These are phyloP conservation scores for Effrenium voratum DNA, from an alignment of 73 alveolate species.

Conservation along the genomic window DNA sequence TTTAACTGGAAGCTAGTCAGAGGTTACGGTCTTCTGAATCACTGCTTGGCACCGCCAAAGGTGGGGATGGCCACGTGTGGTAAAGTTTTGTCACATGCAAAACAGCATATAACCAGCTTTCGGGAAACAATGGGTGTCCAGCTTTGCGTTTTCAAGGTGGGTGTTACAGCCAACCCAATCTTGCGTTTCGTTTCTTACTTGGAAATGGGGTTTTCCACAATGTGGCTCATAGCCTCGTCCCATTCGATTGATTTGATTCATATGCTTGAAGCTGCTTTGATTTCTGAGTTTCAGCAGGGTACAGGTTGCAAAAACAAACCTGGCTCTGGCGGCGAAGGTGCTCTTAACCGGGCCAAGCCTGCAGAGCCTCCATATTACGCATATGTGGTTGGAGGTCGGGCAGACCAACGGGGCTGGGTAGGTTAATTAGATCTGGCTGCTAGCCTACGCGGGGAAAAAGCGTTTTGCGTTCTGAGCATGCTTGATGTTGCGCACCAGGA, in stretches of 20 bases:
- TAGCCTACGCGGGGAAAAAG: too few relatives aligned
- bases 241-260: background rate
- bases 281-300: background rate
- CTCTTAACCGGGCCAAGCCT: background rate
- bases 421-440: too few relatives aligned
- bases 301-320: background rate
- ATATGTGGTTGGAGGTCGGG: slow-evolving; percentile 18
- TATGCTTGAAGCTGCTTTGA: slow-evolving; percentile 38
- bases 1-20: background rate
- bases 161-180: background rate
- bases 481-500: too few relatives aligned
- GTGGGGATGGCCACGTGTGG: background rate
- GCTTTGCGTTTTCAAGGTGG: background rate
- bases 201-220: background rate
- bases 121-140: background rate
- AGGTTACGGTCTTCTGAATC: too few relatives aligned
- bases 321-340: slow-evolving; percentile 21
- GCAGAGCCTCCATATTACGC: slow-evolving; percentile 3
- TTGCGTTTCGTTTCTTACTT: background rate
- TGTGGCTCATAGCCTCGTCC: background rate
- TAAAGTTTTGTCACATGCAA: background rate
- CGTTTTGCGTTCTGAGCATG: too few relatives aligned
- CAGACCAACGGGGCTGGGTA: background rate
- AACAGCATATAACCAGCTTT: background rate
- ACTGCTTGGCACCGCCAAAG: background rate